Conservation (phyloP, 225 moss, liverwort and hornwort species). For the Neckera pumila region DNA sequence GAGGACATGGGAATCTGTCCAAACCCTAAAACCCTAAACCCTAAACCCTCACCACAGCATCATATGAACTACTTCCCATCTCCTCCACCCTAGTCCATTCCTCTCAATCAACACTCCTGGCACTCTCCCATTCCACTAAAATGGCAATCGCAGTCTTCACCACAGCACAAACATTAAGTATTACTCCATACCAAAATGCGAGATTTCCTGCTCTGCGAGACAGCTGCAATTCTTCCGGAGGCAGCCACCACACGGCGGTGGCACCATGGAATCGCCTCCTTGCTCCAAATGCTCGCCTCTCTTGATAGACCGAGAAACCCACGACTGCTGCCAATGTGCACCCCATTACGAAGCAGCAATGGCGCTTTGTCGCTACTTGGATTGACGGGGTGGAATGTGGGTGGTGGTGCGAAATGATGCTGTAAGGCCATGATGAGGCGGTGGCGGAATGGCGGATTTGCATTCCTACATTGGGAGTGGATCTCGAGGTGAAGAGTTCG, state of each 20-base stretch:
- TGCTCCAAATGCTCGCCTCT: not conserved
- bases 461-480: not conserved
- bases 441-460: not conserved
- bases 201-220: not conserved
- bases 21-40: not conserved
- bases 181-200: constrained; percentile 9
- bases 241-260: not conserved
- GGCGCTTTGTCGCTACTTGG: not conserved
- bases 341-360: not conserved
- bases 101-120: not conserved
- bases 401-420: not conserved
- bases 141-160: not conserved
- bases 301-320: not conserved
- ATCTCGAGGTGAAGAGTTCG: not conserved
- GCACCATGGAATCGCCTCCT: not conserved
- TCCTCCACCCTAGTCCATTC: not conserved
- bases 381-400: not conserved
- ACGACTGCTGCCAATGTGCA: not conserved
- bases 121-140: not conserved
- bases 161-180: not conserved
- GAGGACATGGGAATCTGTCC: not conserved
- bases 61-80: not conserved
- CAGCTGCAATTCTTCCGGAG: not conserved
- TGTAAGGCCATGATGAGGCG: not conserved
- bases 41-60: not conserved